A percentile compares a stretch with the other conserved stretches of the same genome.
Evolutionary conservation across 2,329 filamentous ascomycete genomes (phyloP).

Genomic region (Penicillium polonicum): DNA sequence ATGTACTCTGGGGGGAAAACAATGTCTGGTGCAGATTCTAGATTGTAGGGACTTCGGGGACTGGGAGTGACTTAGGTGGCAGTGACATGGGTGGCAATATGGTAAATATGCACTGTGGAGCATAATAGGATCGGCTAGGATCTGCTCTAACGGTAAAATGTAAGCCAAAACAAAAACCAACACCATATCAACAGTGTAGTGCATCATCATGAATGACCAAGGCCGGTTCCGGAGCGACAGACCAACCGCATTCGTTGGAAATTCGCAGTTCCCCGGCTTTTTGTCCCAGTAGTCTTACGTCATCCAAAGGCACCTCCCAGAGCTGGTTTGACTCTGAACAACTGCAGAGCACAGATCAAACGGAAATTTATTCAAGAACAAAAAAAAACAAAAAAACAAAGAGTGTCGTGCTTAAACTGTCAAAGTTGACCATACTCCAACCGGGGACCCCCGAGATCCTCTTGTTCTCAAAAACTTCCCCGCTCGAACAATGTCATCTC

Average conservation of each 20-base stretch:
- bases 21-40: not conserved
- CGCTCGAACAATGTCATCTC: constrained; percentile 35
- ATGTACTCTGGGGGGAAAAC: not conserved
- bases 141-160: not conserved
- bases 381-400: not conserved
- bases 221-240: constrained; percentile 12
- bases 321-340: constrained; percentile 14
- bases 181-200: not conserved
- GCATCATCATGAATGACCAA: constrained; percentile 5
- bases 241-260: constrained; percentile 26
- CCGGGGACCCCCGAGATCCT: constrained; percentile 3
- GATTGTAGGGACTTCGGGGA: not conserved
- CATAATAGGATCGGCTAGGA: too few species aligned
- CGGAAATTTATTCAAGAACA: not conserved
- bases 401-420: not conserved
- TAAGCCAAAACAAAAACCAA: not conserved
- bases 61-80: not conserved
- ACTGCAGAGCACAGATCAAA: constrained; percentile 11
- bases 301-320: constrained; percentile 25
- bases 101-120: not conserved
- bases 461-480: constrained; percentile 13
- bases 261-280: constrained; percentile 32
- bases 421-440: not conserved
- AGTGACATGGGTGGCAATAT: not conserved
- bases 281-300: constrained; percentile 35